phyloP scores from a whole-genome alignment of 345 rosid species.

The Erucastrum elatum region DNA sequence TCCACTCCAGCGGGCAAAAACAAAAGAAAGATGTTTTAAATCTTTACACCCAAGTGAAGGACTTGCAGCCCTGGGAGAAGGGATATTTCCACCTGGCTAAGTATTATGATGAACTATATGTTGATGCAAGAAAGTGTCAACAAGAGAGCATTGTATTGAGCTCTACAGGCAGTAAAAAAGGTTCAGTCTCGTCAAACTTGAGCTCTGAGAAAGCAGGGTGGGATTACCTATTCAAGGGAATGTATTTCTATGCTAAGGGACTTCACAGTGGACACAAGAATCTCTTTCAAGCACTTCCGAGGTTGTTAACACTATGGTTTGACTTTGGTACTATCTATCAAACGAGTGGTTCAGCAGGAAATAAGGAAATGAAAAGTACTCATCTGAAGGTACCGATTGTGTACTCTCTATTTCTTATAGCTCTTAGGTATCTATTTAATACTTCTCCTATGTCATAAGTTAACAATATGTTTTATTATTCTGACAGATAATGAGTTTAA shows the following conservation, averaged over 20 bases:
- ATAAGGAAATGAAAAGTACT: conserved; percentile 66
- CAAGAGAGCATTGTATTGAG: conserved; percentile 63
- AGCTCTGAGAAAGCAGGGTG: conserved; percentile 75
- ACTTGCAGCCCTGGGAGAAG: conserved; percentile 94
- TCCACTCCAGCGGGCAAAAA: conserved; percentile 87
- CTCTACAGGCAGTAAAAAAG: conserved; percentile 43
- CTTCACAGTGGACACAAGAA: conserved; percentile 90
- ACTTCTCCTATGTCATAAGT: conserved; percentile 3
- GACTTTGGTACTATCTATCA: conserved; percentile 86
- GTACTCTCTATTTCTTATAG: conserved; percentile 10
- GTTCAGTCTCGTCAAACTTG: conserved; percentile 49
- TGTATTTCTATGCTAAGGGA: conserved; percentile 87
- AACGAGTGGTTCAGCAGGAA: conserved; percentile 52
- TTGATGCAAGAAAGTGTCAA: conserved; percentile 91
- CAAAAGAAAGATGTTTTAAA: conserved; percentile 92
- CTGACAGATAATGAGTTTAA: conserved; percentile 76
- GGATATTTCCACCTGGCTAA: conserved; percentile 93
- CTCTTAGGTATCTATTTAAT: neutral
- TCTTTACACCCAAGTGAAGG: conserved; percentile 84
- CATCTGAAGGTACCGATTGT: conserved; percentile 62
- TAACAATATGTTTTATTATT: conserved; percentile 1
- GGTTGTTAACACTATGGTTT: conserved; percentile 94
- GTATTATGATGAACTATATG: conserved; percentile 90
- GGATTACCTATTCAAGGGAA: conserved; percentile 70
- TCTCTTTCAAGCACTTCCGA: conserved; percentile 98